These are phyloP conservation scores for Scytalidium sp. DNA, from an alignment of 2,329 filamentous ascomycete species.

Conservation along the genomic window DNA sequence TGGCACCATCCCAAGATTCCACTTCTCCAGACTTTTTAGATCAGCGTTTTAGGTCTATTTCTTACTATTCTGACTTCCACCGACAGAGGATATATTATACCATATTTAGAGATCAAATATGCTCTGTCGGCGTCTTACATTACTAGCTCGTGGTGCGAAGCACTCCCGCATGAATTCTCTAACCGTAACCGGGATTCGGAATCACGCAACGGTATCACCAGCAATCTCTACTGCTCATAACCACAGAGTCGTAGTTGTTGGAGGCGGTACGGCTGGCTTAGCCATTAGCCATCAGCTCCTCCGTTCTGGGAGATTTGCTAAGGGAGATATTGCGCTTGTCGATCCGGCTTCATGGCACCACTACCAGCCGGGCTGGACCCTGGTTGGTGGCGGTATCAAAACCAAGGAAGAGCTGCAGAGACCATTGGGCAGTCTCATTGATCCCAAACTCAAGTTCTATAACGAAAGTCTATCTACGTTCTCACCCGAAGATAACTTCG, in stretches of 20 bases:
- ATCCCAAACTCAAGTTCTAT: slow-evolving; percentile 62
- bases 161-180: slow-evolving; percentile 7
- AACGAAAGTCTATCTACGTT: slow-evolving; percentile 47
- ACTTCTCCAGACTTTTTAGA: too few species aligned
- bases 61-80: too few species aligned
- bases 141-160: slow-evolving; percentile 19
- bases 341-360: slow-evolving; percentile 63
- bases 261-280: slow-evolving; percentile 64
- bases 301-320: slow-evolving; percentile 50
- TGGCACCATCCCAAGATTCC: too few species aligned
- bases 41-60: too few species aligned
- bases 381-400: slow-evolving; percentile 65
- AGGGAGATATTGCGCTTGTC: slow-evolving; percentile 61
- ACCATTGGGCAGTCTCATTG: slow-evolving; percentile 48
- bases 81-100: too few species aligned
- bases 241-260: slow-evolving; percentile 66
- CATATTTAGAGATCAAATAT: too few species aligned
- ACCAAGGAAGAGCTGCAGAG: slow-evolving; percentile 54
- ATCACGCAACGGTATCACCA: slow-evolving; percentile 26
- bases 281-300: slow-evolving; percentile 67
- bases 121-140: too few species aligned
- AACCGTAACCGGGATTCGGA: slow-evolving; percentile 18
- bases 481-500: slow-evolving; percentile 50
- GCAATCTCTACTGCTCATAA: slow-evolving; percentile 34
- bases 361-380: slow-evolving; percentile 69